These are phyloP conservation scores for Backusella morwellensis DNA, from an alignment of 192 early-diverging fungal species.

Conservation along the genomic window DNA sequence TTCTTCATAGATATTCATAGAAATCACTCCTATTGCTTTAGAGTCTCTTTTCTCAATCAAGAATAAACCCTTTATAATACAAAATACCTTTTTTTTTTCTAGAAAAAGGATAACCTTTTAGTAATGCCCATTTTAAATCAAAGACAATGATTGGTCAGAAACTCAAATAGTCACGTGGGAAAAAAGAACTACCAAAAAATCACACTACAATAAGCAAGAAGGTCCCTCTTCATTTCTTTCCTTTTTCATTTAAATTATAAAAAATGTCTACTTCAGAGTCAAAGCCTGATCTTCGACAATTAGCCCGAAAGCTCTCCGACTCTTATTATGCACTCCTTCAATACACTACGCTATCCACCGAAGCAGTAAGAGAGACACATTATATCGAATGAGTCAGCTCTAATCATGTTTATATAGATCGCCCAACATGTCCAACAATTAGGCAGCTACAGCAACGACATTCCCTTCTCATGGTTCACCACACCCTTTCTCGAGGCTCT, in stretches of 20 bases:
- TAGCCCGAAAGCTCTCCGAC: neutral
- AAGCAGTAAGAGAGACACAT: neutral
- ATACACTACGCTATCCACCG: neutral
- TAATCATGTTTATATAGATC: slow-evolving; percentile 12
- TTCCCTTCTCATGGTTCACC: slow-evolving; percentile 38
- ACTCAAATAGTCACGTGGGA: neutral
- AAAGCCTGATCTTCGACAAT: neutral
- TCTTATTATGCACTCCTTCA: slow-evolving; percentile 7
- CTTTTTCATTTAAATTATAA: slow-evolving; percentile 7
- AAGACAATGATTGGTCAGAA: neutral
- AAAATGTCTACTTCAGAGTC: neutral
- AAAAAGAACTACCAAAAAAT: neutral
- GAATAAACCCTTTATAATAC: too few relatives aligned
- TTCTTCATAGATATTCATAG: neutral
- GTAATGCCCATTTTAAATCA: neutral
- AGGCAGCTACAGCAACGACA: slow-evolving; percentile 22
- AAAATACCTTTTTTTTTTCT: neutral
- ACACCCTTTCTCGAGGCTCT: slow-evolving; percentile 7
- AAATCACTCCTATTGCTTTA: too few relatives aligned
- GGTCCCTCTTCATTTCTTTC: neutral
- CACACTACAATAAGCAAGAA: neutral
- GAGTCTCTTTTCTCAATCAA: too few relatives aligned
- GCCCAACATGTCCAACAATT: slow-evolving; percentile 20
- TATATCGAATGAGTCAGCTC: neutral
- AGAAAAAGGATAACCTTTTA: neutral